Evolutionary conservation across 345 rosid species (phyloP), one percentile per base, ranked within the genome.

Genomic region (Eucalyptus curtisii): DNA sequence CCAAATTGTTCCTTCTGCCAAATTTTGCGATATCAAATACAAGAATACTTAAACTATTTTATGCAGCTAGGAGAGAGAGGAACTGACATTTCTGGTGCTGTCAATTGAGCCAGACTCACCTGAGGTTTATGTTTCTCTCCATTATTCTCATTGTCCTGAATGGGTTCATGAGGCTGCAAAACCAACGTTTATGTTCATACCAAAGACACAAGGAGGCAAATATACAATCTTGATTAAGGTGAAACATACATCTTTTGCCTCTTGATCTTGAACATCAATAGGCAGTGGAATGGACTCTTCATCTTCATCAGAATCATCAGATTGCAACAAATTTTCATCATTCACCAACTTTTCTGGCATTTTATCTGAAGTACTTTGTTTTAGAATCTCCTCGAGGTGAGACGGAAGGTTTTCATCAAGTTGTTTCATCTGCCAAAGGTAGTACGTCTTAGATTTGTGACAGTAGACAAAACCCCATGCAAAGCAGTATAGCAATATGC

Each of bases 371-470:
- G 88, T 64, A 86, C 90, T 91, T 89, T 87, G 88, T 31, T 89
- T 89, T 88, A 96, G 90, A 87, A 93, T 89, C 90, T 96, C 97
- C 86, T 95, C 97, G 40, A 96, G 90, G 47, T 94, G 93, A 53
- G 91, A 91, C 20, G 96, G 95, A 88, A 96, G 95, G 91, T 94
- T 90, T 87, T 91, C 96, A 88, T 95, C 96, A 86, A 96, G 94
- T 92, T 95, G 92, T 90, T 94, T 96, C 90, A 93, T 90, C 99
- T 97, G 91, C 85, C 33, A 44, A 82, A 89, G 8, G 61, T 47
- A 33, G 86, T 85, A 14, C 2, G 0, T 31, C 55, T 48, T 10
- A n/a, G 30, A 86, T 86, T 76, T 76, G 47, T 37, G 49, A 53
- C 44, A 86, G 25, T 37, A 37, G 27, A 71, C 82, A 71, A 71